These are phyloP conservation scores for Moesziomyces globuligerus DNA, from an alignment of 1,284 basidiomycete genomes.

Conservation along the genomic window DNA sequence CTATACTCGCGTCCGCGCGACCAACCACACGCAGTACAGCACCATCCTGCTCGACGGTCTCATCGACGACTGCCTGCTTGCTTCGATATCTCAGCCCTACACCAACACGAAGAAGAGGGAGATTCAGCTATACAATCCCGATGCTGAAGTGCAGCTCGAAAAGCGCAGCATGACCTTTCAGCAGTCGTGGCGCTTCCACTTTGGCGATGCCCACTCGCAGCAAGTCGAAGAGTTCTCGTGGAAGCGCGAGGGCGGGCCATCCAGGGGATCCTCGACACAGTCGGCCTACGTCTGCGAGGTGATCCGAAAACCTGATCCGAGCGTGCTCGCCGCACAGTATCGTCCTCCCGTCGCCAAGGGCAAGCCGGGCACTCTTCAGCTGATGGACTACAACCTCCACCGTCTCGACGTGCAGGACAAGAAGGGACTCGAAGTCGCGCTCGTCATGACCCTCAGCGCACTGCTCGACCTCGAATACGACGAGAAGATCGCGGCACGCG, in stretches of 20 bases:
- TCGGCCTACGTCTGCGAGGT: constrained; percentile 70
- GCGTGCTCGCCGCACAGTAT: constrained; percentile 82
- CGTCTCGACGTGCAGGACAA: constrained; percentile 80
- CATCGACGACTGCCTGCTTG: constrained; percentile 31
- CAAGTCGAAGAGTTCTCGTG: constrained; percentile 33
- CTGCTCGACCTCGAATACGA: constrained; percentile 78
- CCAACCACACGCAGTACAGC: constrained; percentile 32
- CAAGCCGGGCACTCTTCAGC: constrained; percentile 77
- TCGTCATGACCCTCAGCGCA: constrained; percentile 78
- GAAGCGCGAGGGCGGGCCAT: constrained; percentile 64
- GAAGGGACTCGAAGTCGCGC: constrained; percentile 77
- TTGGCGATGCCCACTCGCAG: constrained; percentile 72
- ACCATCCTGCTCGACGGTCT: constrained; percentile 49
- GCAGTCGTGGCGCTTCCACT: constrained; percentile 79
- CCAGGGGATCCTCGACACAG: constrained; percentile 19
- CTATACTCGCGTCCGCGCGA: constrained; percentile 50
- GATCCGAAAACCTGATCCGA: constrained; percentile 83
- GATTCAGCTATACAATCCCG: constrained; percentile 79
- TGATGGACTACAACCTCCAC: constrained; percentile 85
- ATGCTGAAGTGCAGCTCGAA: constrained; percentile 74
- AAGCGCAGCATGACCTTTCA: constrained; percentile 78
- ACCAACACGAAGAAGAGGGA: constrained; percentile 74
- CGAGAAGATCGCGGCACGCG: constrained; percentile 27
- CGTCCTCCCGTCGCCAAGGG: constrained; percentile 75
- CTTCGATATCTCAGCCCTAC: constrained; percentile 31